Base-by-base conservation (phyloP, 371 early-diverging fungal genomes). In the Apophysomyces ossiformis region DNA sequence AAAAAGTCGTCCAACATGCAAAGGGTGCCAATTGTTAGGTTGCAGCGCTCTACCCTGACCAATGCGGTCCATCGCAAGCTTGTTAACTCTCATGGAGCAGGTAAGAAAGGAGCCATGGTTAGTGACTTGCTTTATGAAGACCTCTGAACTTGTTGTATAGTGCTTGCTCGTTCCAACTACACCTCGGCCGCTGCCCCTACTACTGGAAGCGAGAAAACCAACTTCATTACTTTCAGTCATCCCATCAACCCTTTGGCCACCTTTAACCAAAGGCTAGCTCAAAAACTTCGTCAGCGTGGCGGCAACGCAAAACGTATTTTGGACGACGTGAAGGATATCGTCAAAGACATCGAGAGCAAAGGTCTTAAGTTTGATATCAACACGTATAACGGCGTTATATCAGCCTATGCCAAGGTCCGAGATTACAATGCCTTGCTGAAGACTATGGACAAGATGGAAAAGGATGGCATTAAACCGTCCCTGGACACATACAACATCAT, bases 311-410 rank as follows among this genome's bases (percentile, higher is more conserved):
- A 62, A 37, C 67, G 58, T 11, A 13, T 67, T 1, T 61, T 72
- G 21, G 37, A 65, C 1, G 58, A 73, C 16, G 69, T 77, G 0
- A 39, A 58, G 26, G 65, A 61, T 4, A 70, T 77, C 41, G 61
- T 72, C 8, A 46, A 63, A 2, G 75, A 80, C 39, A 82, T 82
- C 57, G 69, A 76, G 26, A 46, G 60, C 4, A 66, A 70, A 16
- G 69, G 70, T 7, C 66, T 87, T 7, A 57, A 73, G 15, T 80
- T 82, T 5, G 86, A 87, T 60, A 37, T 76, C n/a, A 72, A 71
- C 45, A 85, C 85, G 0, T 79, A 85, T 70, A 83, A 82, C 64
- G 77, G 81, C 0, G 61, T 87, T 0, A 60, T 87, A 43, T 65
- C 74, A 7, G 82, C 77, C 12, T 84, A 83, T 64, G 73, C 74